These are phyloP conservation scores for Oryza officinalis DNA, from an alignment of 176 grass and related monocot genomes.

Conservation along the genomic window DNA sequence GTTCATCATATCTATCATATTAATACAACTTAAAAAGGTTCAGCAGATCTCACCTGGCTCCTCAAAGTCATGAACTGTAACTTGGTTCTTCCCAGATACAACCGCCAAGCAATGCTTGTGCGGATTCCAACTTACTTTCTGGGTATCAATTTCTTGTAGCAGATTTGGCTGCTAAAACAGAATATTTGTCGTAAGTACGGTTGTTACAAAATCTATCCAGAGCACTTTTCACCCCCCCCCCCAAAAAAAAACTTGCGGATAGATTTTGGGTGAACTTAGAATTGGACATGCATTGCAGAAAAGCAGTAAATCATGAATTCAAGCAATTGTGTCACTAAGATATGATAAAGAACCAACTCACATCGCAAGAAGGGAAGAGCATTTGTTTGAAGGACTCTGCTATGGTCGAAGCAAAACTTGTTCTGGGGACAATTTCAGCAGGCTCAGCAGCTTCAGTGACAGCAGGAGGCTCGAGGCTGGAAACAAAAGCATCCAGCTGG, in stretches of 20 bases:
- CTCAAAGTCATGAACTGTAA: constrained; percentile 74
- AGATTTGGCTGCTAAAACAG: constrained; percentile 67
- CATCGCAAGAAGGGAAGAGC: constrained; percentile 55
- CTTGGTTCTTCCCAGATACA: constrained; percentile 78
- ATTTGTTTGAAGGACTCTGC: constrained; percentile 60
- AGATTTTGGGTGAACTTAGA: neutral
- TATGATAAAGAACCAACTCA: constrained; percentile 34
- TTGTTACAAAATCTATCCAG: neutral
- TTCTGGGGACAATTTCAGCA: neutral
- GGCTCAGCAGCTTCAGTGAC: constrained; percentile 38
- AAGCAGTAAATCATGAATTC: neutral
- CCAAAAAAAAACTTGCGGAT: neutral
- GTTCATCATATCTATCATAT: neutral
- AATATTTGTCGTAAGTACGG: neutral
- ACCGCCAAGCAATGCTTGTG: constrained; percentile 88
- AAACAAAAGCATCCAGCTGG: constrained; percentile 52
- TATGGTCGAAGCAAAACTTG: constrained; percentile 35
- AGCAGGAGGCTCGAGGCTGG: constrained; percentile 37
- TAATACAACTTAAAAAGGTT: constrained; percentile 17
- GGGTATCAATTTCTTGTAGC: constrained; percentile 68
- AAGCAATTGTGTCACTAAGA: neutral
- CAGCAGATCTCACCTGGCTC: constrained; percentile 65
- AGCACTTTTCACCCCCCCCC: neutral
- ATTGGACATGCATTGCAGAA: neutral
- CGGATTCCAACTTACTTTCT: constrained; percentile 74